Evolutionary conservation across 2,329 filamentous ascomycete genomes (phyloP), one percentile per base, ranked within the genome.

Genomic region (Pochonia chlamydosporia): DNA sequence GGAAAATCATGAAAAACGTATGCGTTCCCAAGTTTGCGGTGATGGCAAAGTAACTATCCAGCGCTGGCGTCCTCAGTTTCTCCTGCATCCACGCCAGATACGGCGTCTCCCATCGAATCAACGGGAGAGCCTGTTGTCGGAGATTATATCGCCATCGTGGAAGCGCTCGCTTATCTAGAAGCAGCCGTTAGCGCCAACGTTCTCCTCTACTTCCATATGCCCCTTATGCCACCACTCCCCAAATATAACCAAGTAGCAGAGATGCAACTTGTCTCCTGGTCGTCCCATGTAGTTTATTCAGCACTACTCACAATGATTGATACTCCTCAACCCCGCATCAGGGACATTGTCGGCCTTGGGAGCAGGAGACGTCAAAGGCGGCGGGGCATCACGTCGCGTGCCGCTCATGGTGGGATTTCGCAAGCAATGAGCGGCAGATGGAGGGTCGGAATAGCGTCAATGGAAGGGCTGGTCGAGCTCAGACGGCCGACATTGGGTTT

Each of bases 21-120:
- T 99, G 93, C 1, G 93, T 99, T 55, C 93, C 89, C 47, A 97
- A 79, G 66, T 97, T 99, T 53, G 93, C 93, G 1, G 91, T 95
- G 55, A 95, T 89, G 43, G 93, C 92, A 68, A 99, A 99, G 73
- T 96, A 99, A 52, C 89, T 89, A 68, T 99, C 93, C 59, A 97
- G 83, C 8, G 87, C 79, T 1, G 89, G 89, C 18, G 88, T 85
- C 60, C 92, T 87, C 63, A 92, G 68, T 63, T 75, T 82, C 56
- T 84, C 78, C 75, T 99, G 93, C 61, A 96, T 72, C 71, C 81
- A 85, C 48, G 92, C 92, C 16, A 99, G 82, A 67, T 95, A 93
- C 1, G 91, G 92, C 25, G 93, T 99, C 72, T 99, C 93, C 85
- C 85, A 91, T 64, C 93, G 84, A 47, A 97, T 83, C 49, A 97